Base-by-base conservation (phyloP, 2,329 filamentous ascomycete genomes). In the Xylariaceae sp. region DNA sequence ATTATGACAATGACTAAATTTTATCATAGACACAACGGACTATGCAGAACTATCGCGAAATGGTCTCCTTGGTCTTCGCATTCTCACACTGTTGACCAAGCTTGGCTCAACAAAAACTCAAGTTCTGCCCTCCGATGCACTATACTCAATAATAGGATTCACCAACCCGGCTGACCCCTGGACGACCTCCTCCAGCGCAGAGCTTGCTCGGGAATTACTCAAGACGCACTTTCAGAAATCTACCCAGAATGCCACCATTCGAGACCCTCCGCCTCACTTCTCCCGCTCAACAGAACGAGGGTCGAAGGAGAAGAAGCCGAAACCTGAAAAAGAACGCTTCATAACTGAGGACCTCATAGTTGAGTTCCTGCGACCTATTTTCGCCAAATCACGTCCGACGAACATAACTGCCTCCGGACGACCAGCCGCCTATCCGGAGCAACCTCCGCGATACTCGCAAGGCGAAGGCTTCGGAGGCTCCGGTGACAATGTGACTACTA, bases 291-390 rank as follows among this genome's bases (percentile, higher is more conserved):
- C 30, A 17, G 33, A 9, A 27, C 17, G 31, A 46, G 38, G 31
- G 2, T 31, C 39, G 11, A 35, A 38, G 7, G 39, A 44, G 10
- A 31, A 41, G 19, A 6, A 10, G 33, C 38, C 17, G 19, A 39
- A 36, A 32, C 19, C 42, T 39, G 53, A 39, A 32, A 35, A 15
- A 44, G 39, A 50, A 45, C 36, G 46, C 36, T 77, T 82, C 56
- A 70, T 83, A 56, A 70, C 76, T 15, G 71, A 75, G n/a, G 69
- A 75, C 36, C 71, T 90, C 48, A 76, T 91, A 4, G 73, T 77
- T 53, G 69, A 71, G 59, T 83, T 83, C 60, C 75, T 91, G 44
- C 83, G 83, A 35, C 84, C 84, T 27, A 70, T 88, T 6, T 90
- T 91, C 70, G 74, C 76, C 27, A 76, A 75, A 50, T 73, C 78